Conservation (phyloP, 2,329 filamentous ascomycete species). For the Fusarium fracticaudum region DNA sequence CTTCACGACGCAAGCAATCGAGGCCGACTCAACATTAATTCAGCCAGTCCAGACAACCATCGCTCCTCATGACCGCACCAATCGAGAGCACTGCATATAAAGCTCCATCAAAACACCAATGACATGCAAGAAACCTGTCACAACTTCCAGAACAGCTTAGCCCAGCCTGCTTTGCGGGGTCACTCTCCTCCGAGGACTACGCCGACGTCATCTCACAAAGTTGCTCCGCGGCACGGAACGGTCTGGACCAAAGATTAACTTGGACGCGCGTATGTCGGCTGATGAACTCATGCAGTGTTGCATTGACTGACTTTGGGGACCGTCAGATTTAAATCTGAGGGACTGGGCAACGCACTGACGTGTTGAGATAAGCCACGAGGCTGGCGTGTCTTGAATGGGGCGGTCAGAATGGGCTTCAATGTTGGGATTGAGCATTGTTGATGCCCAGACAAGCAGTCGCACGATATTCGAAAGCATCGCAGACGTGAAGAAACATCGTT, state of each 20-base stretch:
- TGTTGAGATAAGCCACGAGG: background rate
- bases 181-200: background rate
- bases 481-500: slow-evolving; percentile 7
- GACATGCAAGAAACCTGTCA: background rate
- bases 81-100: background rate
- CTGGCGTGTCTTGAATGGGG: background rate
- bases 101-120: background rate
- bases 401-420: background rate
- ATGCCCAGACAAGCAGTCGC: background rate
- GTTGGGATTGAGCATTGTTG: background rate
- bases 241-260: background rate
- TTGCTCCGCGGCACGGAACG: background rate
- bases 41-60: background rate
- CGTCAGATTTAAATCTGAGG: background rate
- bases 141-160: background rate
- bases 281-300: background rate
- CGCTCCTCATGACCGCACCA: background rate
- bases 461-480: background rate
- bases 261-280: background rate
- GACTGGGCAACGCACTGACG: background rate
- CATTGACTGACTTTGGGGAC: background rate
- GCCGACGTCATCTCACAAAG: background rate
- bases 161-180: background rate
- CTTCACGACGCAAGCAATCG: background rate
- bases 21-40: background rate